Evolutionary conservation across 2,329 filamentous ascomycete genomes (phyloP), one percentile per base, ranked within the genome.

Genomic region (Colletotrichum spaethianum): DNA sequence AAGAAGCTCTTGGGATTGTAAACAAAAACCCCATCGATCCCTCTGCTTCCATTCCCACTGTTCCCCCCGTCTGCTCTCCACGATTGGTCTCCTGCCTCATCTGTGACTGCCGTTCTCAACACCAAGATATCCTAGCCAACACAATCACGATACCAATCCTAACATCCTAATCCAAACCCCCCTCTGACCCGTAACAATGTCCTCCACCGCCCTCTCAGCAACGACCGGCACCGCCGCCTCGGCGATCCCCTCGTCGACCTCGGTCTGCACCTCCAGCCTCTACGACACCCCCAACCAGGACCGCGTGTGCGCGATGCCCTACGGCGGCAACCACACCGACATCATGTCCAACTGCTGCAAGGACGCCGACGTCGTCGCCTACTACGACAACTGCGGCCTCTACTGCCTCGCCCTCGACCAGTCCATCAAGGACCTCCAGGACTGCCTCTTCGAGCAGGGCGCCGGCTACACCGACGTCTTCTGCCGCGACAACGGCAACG

Each of bases 331-430:
- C 74, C 78, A 84, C 79, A 80, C 83, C 63, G 79, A 82, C 46
- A 80, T 85, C 71, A 83, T 87, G 81, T 70, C 80, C 50, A 75
- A 78, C 28, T 88, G 86, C 83, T 88, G 86, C 76, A 79, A 81
- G 14, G 74, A 80, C 12, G 83, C 86, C 63, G 77, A 82, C 28
- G 80, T 87, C 36, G 77, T 84, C 60, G 79, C 79, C 74, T 88
- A 87, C 83, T 80, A 84, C 76, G 75, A 83, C 76, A 78, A 82
- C 75, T 88, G 87, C 80, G 85, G 84, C 20, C 75, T 87, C 71
- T 88, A 88, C 84, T 88, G 86, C 75, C 83, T 79, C 6, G 79
- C 80, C 62, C 57, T 79, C 28, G 79, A 75, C 77, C 79, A 81
- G 76, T 77, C 75, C 70, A 72, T 77, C 72, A 74, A 36, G 40